Base-by-base conservation (phyloP, 306 rosid species). In the Malus asiatica region DNA sequence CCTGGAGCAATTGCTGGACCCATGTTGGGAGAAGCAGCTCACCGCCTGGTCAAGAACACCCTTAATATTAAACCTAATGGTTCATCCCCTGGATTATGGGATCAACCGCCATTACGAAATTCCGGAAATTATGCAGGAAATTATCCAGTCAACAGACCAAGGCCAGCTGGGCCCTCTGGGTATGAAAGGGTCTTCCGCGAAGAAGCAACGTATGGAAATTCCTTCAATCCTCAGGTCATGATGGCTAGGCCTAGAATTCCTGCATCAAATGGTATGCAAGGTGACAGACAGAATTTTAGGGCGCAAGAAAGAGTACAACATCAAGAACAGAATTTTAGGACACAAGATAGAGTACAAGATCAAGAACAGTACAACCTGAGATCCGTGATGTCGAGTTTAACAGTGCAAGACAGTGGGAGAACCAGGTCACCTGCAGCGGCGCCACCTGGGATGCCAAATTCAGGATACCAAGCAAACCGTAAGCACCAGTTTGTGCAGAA, bases 1-100 rank as follows among this genome's bases (percentile, higher is more conserved):
- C 93, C 89, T 42, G 97, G 97, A 72, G 90, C 97, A 61, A 95
- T 92, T 30, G 93, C 89, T 40, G 99, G 99, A 73, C 79, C 85
- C 78, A 87, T 83, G 60, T 84, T 95, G 84, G 99, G 99, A 83
- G 97, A 89, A 81, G 99, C 96, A 51, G 99, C 99, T 60, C 97
- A 90, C 75, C 97, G 99, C 58, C 97, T 95, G 52, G 92, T 95
- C 70, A 95, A 89, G 87, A 90, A 87, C 82, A 79, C 97, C 27
- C 96, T 95, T 16, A 90, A 88, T 77, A 72, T 93, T 38, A 89
- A 70, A 83, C 40, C 76, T 46, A 87, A 82, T 72, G 88, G 82
- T 70, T 60, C 84, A 51, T 58, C 92, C 33, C 77, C 88, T 57
- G 96, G 96, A 76, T 75, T 40, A 18, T 65, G 70, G 65, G 97